Evolutionary conservation across 2,329 filamentous ascomycete genomes (phyloP).

Genomic region (Myriosclerotinia scirpicola): DNA sequence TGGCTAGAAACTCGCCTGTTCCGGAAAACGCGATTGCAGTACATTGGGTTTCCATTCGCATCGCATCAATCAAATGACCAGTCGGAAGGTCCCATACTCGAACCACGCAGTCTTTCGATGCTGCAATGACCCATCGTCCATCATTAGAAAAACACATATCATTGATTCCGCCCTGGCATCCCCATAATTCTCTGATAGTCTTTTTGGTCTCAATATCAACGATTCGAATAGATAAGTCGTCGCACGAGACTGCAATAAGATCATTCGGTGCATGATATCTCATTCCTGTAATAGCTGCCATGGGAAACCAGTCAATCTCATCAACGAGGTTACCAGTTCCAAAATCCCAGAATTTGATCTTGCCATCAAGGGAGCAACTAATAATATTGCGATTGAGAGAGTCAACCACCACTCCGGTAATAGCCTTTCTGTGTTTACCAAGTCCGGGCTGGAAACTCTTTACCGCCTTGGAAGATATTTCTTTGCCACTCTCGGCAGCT

Average conservation of each 20-base stretch:
- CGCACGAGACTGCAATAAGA: constrained; percentile 83
- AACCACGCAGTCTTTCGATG: constrained; percentile 75
- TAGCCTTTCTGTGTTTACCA: constrained; percentile 75
- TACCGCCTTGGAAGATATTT: constrained; percentile 26
- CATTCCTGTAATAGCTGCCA: constrained; percentile 72
- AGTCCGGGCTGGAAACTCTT: constrained; percentile 45
- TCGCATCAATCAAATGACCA: constrained; percentile 90
- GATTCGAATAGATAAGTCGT: constrained; percentile 83
- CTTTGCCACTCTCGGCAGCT: constrained; percentile 33
- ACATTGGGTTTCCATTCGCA: constrained; percentile 75
- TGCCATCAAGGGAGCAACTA: constrained; percentile 86
- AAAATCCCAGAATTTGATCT: constrained; percentile 97
- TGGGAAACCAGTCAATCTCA: constrained; percentile 80
- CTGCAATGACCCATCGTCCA: constrained; percentile 88
- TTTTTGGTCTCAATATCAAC: constrained; percentile 89
- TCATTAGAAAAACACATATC: constrained; percentile 90
- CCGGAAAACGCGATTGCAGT: constrained; percentile 83
- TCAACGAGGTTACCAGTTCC: constrained; percentile 75
- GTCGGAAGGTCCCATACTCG: constrained; percentile 96
- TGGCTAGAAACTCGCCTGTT: constrained; percentile 93
- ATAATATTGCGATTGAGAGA: constrained; percentile 83
- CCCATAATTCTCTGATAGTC: constrained; percentile 91
- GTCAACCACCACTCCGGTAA: constrained; percentile 87
- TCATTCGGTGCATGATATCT: constrained; percentile 82
- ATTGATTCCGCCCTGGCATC: constrained; percentile 69